Conservation (phyloP, 805 yeast genomes). For the Limtongia smithiae region DNA sequence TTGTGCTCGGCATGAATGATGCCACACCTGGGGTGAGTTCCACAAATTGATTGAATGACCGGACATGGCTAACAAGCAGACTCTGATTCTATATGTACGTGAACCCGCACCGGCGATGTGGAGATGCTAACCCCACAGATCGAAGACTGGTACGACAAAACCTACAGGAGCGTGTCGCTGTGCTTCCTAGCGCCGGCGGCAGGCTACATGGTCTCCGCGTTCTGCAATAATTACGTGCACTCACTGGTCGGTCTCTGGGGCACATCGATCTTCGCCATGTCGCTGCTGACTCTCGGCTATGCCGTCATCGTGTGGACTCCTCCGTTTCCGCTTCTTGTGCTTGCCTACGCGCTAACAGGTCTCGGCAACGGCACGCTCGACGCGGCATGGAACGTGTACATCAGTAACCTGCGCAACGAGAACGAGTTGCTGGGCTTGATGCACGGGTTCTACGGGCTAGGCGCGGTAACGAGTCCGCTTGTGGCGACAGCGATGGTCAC, state of each 20-base stretch:
- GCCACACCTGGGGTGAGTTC: constrained; percentile 51
- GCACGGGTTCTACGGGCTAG: constrained; percentile 73
- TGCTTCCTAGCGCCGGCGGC: constrained; percentile 56
- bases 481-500: constrained; percentile 56
- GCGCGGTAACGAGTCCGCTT: constrained; percentile 70
- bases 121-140: constrained; percentile 37
- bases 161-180: constrained; percentile 52
- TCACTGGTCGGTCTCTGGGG: constrained; percentile 41
- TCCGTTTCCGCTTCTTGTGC: constrained; percentile 48
- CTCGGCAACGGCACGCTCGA: constrained; percentile 50
- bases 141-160: constrained; percentile 47
- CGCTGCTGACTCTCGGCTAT: constrained; percentile 42
- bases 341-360: constrained; percentile 55
- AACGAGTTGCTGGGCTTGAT: constrained; percentile 58
- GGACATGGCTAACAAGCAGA: not conserved
- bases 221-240: constrained; percentile 46
- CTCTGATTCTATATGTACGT: constrained; percentile 6
- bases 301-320: constrained; percentile 49
- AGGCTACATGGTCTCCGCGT: constrained; percentile 53
- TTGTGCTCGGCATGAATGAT: constrained; percentile 38
- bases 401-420: constrained; percentile 49
- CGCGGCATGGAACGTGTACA: constrained; percentile 52
- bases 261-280: constrained; percentile 42
- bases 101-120: too few relatives aligned
- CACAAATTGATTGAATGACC: not conserved